Percentiles rank a stretch among this genome's conserved stretches.
These are phyloP conservation scores for Epichloe amarillans DNA, from an alignment of 2,329 filamentous ascomycete species.

Conservation along the genomic window DNA sequence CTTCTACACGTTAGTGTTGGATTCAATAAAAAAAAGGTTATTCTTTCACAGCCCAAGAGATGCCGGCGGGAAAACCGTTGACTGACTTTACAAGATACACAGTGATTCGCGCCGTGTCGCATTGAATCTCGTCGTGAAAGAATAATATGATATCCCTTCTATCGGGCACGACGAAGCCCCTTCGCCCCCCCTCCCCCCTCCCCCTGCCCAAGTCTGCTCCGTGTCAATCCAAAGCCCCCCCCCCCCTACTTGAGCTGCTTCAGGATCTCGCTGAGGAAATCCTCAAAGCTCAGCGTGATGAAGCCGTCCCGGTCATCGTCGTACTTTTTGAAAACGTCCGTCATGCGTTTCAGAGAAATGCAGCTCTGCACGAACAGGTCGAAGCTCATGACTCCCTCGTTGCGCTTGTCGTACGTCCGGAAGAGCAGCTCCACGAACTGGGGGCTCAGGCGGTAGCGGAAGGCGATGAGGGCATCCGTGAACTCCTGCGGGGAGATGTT, in stretches of 20 bases:
- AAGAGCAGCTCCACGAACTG: conserved; percentile 79
- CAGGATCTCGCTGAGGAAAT: conserved; percentile 59
- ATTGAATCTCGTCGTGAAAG: too few species aligned
- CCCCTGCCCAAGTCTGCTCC: background rate
- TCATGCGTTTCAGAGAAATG: conserved; percentile 95
- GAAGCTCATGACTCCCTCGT: conserved; percentile 66
- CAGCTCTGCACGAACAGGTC: conserved; percentile 97
- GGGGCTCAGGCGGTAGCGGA: conserved; percentile 80
- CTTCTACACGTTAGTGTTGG: too few species aligned
- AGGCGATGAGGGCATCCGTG: conserved; percentile 76
- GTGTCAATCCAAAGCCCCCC: background rate
- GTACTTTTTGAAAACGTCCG: conserved; percentile 97
- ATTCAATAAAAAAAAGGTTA: too few species aligned
- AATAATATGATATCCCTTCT: too few species aligned
- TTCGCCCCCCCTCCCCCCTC: background rate
- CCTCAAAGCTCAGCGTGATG: conserved; percentile 70
- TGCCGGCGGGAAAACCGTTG: too few species aligned
- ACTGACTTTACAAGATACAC: too few species aligned
- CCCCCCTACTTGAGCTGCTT: conserved; percentile 44
- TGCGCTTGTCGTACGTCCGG: conserved; percentile 71
- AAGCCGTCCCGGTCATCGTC: conserved; percentile 94
- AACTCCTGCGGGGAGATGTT: conserved; percentile 82
- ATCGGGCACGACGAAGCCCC: too few species aligned
- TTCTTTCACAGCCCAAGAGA: too few species aligned
- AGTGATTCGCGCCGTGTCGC: too few species aligned